Conservation (phyloP, 1,139 yeast genomes). For the Suhomyces chickasaworum region DNA sequence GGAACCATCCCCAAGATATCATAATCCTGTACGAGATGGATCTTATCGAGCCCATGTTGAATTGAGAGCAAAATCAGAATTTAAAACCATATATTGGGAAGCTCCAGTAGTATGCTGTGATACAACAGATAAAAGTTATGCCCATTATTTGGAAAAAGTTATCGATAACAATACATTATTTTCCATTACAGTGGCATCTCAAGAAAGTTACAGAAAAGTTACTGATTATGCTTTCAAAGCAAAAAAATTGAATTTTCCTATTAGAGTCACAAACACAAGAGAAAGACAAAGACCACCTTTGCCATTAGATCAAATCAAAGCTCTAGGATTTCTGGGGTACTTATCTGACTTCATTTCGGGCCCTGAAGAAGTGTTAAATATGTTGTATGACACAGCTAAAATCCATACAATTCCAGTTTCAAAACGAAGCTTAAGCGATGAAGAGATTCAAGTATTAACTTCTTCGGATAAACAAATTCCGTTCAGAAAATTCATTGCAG, state of each 20-base stretch:
- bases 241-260: constrained; percentile 36
- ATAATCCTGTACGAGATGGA: constrained; percentile 31
- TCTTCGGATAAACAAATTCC: constrained; percentile 40
- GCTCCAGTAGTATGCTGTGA: constrained; percentile 76
- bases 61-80: constrained; percentile 32
- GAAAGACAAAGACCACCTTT: constrained; percentile 16
- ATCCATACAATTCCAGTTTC: constrained; percentile 70
- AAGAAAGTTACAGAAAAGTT: constrained; percentile 46
- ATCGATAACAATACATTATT: constrained; percentile 55
- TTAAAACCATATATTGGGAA: constrained; percentile 54
- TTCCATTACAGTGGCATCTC: constrained; percentile 46
- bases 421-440: constrained; percentile 39
- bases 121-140: constrained; percentile 51
- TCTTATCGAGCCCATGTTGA: constrained; percentile 35
- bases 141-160: constrained; percentile 58
- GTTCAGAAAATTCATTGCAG: constrained; percentile 62
- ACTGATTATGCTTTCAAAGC: constrained; percentile 31
- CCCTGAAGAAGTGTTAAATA: constrained; percentile 70
- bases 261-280: constrained; percentile 29
- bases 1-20: constrained; percentile 29
- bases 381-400: constrained; percentile 64
- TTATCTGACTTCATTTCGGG: constrained; percentile 72
- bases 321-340: constrained; percentile 78
- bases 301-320: constrained; percentile 37
- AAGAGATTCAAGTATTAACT: constrained; percentile 42